A percentile compares a stretch with the other conserved stretches of the same genome.
Conservation (phyloP, 768 basidiomycete species). For the Rhizopogon rudus region DNA sequence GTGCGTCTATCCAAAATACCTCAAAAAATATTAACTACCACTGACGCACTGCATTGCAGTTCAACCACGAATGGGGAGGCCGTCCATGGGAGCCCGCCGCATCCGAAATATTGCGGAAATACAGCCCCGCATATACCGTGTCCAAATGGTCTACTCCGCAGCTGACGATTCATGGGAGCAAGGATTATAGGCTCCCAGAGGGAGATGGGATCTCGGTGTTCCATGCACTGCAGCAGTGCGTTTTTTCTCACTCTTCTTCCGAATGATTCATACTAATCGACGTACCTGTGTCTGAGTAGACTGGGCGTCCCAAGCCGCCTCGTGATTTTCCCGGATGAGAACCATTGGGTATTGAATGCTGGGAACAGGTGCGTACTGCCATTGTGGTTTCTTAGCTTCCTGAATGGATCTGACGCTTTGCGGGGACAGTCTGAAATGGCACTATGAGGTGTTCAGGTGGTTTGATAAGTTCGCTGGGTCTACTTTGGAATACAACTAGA, state of each 20-base stretch:
- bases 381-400: not conserved
- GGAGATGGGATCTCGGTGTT: constrained; percentile 80
- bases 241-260: constrained; percentile 8
- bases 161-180: constrained; percentile 80
- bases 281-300: constrained; percentile 31
- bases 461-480: constrained; percentile 63
- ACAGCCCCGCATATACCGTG: constrained; percentile 78
- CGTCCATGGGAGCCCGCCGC: constrained; percentile 68
- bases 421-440: constrained; percentile 77
- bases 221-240: constrained; percentile 82
- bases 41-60: constrained; percentile 36
- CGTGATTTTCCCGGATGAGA: constrained; percentile 86
- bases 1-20: constrained; percentile 36
- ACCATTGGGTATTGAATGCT: constrained; percentile 86
- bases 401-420: not conserved
- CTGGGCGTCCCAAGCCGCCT: constrained; percentile 68
- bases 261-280: not conserved
- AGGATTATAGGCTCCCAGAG: constrained; percentile 85
- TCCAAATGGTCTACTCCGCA: constrained; percentile 84
- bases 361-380: constrained; percentile 54
- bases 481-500: not conserved
- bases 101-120: constrained; percentile 54
- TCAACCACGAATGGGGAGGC: constrained; percentile 86
- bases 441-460: constrained; percentile 92
- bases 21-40: not conserved